Base-by-base conservation (phyloP, 2,329 filamentous ascomycete genomes). In the Trichoderma sp. region DNA sequence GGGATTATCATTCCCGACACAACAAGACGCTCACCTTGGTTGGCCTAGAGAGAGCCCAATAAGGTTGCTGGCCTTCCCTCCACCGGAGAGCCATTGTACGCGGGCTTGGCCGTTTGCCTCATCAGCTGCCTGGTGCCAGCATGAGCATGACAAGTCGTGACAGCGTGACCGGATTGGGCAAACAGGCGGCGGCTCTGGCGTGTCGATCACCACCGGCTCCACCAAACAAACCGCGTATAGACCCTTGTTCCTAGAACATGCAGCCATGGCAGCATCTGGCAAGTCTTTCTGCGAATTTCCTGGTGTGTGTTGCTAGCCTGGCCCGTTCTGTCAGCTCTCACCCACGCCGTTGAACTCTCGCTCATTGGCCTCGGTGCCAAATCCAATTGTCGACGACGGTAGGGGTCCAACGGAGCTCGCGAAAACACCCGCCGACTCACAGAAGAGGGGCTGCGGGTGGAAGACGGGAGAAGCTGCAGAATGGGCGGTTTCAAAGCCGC, bases 111-210 rank as follows among this genome's bases (percentile, higher is more conserved):
- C 22, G 4, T 63, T 45, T 57, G 32, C 35, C 37, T 53, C 58
- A 64, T 68, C 66, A 68, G 58, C 66, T 68, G 66, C 58, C 25
- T 39, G 50, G 48, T 34, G 59, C 34, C 39, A 58, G 22, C 27
- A 35, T 39, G 3, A 53, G 25, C 19, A 45, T 22, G 29, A 34
- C 52, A 50, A 61, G 42, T 57, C 19, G 39, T 58, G 66, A 52
- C 66, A 64, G 27, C 66, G 66, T 67, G 66, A 67, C 66, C 50
- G 59, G 66, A 68, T 68, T 57, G 52, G 66, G 35, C 50, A 58
- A 57, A 35, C 48, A 54, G 57, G 48, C 42, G 65, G 65, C 66
- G 66, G 53, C 59, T 68, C 32, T 42, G 25, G 59, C 39, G 37
- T 58, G 66, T 68, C 58, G 66, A 68, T 68, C 66, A 64, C 59